These are phyloP conservation scores for Tulasnella calospora DNA, from an alignment of 768 basidiomycete species.

Conservation along the genomic window DNA sequence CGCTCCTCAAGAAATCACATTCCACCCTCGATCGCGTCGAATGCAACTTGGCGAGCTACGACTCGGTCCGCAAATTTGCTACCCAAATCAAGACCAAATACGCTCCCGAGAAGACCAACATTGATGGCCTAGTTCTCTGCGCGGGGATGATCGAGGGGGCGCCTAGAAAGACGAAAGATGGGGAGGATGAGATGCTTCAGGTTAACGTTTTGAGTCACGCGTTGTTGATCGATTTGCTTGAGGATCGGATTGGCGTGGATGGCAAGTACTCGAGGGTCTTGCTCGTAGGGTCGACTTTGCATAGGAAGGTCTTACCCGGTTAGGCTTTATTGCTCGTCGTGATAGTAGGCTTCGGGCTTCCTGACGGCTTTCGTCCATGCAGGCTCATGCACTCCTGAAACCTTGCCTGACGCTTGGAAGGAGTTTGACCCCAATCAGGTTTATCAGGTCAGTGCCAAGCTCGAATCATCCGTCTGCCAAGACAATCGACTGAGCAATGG, in stretches of 20 bases:
- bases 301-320: constrained; percentile 26
- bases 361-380: background rate
- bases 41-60: constrained; percentile 19
- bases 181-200: constrained; percentile 27
- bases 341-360: background rate
- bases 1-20: constrained; percentile 14
- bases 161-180: constrained; percentile 20
- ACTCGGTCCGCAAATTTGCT: constrained; percentile 24
- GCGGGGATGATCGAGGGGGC: constrained; percentile 24
- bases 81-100: constrained; percentile 14
- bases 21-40: constrained; percentile 22
- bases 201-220: constrained; percentile 29
- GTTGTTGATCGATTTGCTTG: constrained; percentile 25
- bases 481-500: background rate
- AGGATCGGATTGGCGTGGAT: constrained; percentile 17
- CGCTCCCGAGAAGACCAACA: constrained; percentile 21
- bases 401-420: background rate
- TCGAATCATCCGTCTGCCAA: background rate
- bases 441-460: constrained; percentile 19
- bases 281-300: constrained; percentile 23
- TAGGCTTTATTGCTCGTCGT: background rate
- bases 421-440: constrained; percentile 8
- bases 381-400: background rate
- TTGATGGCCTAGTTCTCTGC: constrained; percentile 27
- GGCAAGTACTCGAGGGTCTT: constrained; percentile 18